These are phyloP conservation scores for Zoysia pacifica DNA, from an alignment of 176 grass and related monocot species.

Conservation along the genomic window DNA sequence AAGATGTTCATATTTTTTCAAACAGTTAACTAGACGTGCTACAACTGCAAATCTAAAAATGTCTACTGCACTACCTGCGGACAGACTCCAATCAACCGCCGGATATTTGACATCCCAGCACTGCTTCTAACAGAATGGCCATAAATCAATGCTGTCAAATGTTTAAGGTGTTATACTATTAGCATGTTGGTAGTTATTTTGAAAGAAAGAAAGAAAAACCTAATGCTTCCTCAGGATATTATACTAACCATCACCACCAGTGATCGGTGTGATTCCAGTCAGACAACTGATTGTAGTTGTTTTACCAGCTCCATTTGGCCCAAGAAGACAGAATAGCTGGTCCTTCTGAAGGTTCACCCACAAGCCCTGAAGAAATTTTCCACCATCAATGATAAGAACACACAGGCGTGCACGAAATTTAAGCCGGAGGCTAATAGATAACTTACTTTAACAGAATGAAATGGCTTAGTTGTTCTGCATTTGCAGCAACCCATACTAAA, in stretches of 20 bases:
- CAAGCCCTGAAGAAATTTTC: slow-evolving; percentile 59
- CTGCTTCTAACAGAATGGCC: slow-evolving; percentile 79
- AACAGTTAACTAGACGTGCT: slow-evolving; percentile 7
- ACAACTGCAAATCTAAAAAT: slow-evolving; percentile 18
- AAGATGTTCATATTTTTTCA: slow-evolving; percentile 14
- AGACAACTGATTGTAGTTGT: slow-evolving; percentile 92
- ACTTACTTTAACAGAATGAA: slow-evolving; percentile 93
- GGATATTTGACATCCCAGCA: slow-evolving; percentile 84
- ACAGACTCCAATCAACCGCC: slow-evolving; percentile 94
- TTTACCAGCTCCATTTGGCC: slow-evolving; percentile 95
- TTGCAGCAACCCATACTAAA: slow-evolving; percentile 77
- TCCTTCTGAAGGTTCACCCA: slow-evolving; percentile 95
- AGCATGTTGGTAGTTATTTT: slow-evolving; percentile 24
- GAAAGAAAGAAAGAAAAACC: background rate
- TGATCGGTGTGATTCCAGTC: slow-evolving; percentile 94
- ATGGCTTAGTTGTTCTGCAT: slow-evolving; percentile 70
- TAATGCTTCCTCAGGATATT: slow-evolving; percentile 11
- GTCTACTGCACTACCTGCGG: slow-evolving; percentile 65
- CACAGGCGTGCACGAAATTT: background rate
- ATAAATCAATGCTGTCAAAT: slow-evolving; percentile 77
- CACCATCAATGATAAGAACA: slow-evolving; percentile 21
- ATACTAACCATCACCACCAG: slow-evolving; percentile 79
- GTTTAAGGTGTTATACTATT: slow-evolving; percentile 24
- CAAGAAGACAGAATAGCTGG: slow-evolving; percentile 95
- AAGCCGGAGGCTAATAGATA: background rate